phyloP scores from a whole-genome alignment of 2,329 filamentous ascomycete species.

The Talaromyces funiculosus region DNA sequence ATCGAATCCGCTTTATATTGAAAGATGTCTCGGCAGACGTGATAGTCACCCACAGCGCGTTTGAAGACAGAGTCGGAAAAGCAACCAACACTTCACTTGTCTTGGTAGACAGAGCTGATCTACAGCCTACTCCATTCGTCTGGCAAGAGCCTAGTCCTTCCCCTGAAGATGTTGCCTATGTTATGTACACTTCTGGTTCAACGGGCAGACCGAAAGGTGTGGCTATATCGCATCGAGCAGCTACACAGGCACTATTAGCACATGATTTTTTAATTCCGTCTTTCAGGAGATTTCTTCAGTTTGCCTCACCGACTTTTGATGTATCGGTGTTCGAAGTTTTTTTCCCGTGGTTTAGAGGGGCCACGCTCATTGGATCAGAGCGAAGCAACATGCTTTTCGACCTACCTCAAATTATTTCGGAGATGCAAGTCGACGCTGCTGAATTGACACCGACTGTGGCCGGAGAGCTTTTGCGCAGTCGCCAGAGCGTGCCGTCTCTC shows the following conservation, averaged over 20 bases:
- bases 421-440: conserved; percentile 69
- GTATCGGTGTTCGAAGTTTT: conserved; percentile 95
- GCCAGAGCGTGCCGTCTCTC: conserved; percentile 61
- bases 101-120: conserved; percentile 20
- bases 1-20: conserved; percentile 74
- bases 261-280: conserved; percentile 71
- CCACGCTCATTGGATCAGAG: conserved; percentile 66
- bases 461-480: conserved; percentile 65
- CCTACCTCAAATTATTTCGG: conserved; percentile 60
- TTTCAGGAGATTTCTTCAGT: conserved; percentile 80
- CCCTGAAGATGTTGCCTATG: conserved; percentile 59
- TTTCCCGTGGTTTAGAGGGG: conserved; percentile 71
- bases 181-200: conserved; percentile 91
- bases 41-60: conserved; percentile 54
- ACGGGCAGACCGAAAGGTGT: conserved; percentile 89
- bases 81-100: conserved; percentile 20
- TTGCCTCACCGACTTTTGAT: conserved; percentile 88
- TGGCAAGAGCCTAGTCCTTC: conserved; percentile 20
- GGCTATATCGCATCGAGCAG: conserved; percentile 70
- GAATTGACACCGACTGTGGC: conserved; percentile 87
- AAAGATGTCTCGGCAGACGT: conserved; percentile 67
- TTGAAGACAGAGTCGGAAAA: conserved; percentile 20
- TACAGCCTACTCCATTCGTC: not conserved
- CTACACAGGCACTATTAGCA: conserved; percentile 73
- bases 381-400: conserved; percentile 68